Percentiles rank a stretch among this genome's conserved stretches.
Evolutionary conservation across 1,139 yeast genomes (phyloP).

Genomic region (Nakaseomyces uthaithaninus): DNA sequence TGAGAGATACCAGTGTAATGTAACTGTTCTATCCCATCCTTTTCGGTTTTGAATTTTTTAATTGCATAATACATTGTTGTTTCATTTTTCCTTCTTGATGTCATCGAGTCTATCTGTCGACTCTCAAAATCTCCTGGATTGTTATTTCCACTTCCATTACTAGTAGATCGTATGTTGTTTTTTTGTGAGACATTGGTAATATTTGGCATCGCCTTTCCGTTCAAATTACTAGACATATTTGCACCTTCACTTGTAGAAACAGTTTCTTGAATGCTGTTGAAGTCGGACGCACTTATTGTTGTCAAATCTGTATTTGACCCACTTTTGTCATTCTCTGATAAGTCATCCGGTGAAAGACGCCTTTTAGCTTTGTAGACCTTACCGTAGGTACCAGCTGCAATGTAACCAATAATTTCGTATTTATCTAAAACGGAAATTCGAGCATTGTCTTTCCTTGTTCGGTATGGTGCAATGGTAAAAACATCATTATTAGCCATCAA

Average conservation of each 20-base stretch:
- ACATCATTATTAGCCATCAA: constrained; percentile 63
- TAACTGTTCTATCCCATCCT: constrained; percentile 75
- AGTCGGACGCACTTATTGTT: not conserved
- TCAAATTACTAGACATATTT: not conserved
- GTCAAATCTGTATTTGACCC: not conserved
- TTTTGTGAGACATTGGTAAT: not conserved
- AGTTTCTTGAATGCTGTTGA: not conserved
- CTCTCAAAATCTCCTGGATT: not conserved
- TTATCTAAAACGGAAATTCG: constrained; percentile 68
- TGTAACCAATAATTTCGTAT: constrained; percentile 86
- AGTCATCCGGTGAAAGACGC: constrained; percentile 20
- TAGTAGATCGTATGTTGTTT: not conserved
- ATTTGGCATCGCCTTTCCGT: not conserved
- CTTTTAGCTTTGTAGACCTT: constrained; percentile 84
- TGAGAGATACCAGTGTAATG: constrained; percentile 95
- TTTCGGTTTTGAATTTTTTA: constrained; percentile 89
- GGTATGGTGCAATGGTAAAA: constrained; percentile 64
- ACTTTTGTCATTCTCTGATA: constrained; percentile 6
- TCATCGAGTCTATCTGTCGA: not conserved
- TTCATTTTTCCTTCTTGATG: not conserved
- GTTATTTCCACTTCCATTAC: not conserved
- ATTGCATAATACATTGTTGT: constrained; percentile 52
- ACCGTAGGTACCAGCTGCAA: constrained; percentile 98
- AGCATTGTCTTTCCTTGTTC: constrained; percentile 60
- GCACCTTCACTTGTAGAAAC: constrained; percentile 1